phyloP scores from a whole-genome alignment of 73 alveolate genomes.

The Uronychia setigera region DNA sequence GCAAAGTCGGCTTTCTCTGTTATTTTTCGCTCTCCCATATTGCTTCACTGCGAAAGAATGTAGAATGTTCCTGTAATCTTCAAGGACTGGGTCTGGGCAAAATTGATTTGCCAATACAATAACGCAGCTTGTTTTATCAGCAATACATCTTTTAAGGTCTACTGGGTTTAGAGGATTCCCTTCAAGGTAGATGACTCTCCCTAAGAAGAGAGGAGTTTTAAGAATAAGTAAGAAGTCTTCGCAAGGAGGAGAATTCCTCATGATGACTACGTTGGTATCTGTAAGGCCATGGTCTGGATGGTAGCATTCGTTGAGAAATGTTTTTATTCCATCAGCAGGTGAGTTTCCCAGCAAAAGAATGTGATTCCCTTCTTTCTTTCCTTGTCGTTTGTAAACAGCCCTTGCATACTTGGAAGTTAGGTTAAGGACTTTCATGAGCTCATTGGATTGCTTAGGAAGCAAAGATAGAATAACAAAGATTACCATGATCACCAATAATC shows the following conservation, averaged over 20 bases:
- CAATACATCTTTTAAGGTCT: constrained; percentile 85
- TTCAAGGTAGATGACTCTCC: constrained; percentile 81
- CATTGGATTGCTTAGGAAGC: constrained; percentile 60
- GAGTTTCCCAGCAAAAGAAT: constrained; percentile 89
- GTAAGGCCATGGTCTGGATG: constrained; percentile 92
- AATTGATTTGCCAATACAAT: constrained; percentile 89
- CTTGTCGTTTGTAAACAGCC: constrained; percentile 61
- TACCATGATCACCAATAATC: constrained; percentile 76
- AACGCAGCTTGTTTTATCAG: constrained; percentile 89
- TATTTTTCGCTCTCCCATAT: constrained; percentile 62
- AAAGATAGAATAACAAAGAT: constrained; percentile 71
- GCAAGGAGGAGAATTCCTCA: constrained; percentile 82
- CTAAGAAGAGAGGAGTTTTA: constrained; percentile 63
- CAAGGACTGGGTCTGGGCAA: constrained; percentile 82
- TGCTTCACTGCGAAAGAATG: constrained; percentile 92
- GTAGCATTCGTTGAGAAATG: constrained; percentile 90
- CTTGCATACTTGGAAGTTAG: constrained; percentile 81
- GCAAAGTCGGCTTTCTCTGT: constrained; percentile 76
- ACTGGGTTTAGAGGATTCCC: constrained; percentile 88
- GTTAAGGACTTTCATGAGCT: constrained; percentile 69
- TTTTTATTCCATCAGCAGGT: constrained; percentile 84
- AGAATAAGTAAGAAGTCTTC: constrained; percentile 81
- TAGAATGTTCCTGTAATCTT: constrained; percentile 91
- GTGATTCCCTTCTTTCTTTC: constrained; percentile 78
- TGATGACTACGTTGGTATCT: constrained; percentile 81